Conservation (phyloP, 2,329 filamentous ascomycete genomes). For the Ophiostoma quercus region DNA sequence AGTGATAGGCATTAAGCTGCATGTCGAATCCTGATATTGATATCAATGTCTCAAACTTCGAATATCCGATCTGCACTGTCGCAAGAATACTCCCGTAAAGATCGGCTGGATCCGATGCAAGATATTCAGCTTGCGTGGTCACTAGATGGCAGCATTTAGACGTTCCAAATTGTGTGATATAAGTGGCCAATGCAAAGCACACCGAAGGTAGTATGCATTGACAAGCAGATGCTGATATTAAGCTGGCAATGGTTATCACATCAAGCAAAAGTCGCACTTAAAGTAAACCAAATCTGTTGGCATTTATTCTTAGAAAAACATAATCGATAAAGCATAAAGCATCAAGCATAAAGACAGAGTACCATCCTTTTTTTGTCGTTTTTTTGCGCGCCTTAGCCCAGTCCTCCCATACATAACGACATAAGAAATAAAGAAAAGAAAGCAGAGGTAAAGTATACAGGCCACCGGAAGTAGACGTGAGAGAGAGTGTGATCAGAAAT, state of each 20-base stretch:
- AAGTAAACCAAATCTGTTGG: no score
- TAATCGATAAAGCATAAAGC: not conserved
- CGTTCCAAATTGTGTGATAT: no score
- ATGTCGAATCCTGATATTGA: no score
- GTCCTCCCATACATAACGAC: slow-evolving; percentile 15
- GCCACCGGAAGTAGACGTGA: not conserved
- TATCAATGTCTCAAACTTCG: no score
- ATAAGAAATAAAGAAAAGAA: not conserved
- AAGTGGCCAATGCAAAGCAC: not conserved
- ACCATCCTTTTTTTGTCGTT: slow-evolving; percentile 12
- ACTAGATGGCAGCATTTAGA: no score
- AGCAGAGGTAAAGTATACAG: not conserved
- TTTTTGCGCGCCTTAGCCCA: slow-evolving; percentile 14
- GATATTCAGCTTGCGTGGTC: no score
- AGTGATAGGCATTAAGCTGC: no score
- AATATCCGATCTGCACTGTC: no score
- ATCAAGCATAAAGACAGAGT: slow-evolving; percentile 1
- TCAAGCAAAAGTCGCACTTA: no score
- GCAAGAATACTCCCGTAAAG: not conserved
- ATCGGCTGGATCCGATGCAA: no score
- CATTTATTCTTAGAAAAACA: not conserved
- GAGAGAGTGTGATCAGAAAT: not conserved
- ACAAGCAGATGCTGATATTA: not conserved
- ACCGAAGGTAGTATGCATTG: not conserved
- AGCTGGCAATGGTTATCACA: not conserved